Percentiles rank a stretch among this genome's conserved stretches.
Conservation (phyloP, 208 protist genomes). For the Trypanosoma lewisi region DNA sequence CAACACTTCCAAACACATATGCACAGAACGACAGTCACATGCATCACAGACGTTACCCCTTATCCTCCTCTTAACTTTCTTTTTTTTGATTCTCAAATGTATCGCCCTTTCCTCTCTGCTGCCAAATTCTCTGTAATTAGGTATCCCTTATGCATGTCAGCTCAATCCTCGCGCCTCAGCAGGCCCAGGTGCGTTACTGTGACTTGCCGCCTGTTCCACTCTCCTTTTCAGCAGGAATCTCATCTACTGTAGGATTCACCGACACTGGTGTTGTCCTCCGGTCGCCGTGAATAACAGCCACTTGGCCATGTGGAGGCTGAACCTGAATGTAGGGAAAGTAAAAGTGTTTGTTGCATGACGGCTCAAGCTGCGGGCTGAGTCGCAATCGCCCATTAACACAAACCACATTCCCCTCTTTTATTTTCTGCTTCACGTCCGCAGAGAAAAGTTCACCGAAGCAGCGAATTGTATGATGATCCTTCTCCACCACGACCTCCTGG, state of each 20-base stretch:
- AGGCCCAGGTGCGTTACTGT: neutral
- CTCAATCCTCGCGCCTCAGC: too few relatives aligned
- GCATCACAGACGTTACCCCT: too few relatives aligned
- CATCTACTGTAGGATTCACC: conserved; percentile 33
- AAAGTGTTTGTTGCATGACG: conserved; percentile 86
- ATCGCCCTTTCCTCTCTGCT: neutral
- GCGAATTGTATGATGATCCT: conserved; percentile 90
- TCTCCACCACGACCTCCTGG: conserved; percentile 84
- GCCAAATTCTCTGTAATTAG: conserved; percentile 10
- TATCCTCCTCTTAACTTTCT: neutral
- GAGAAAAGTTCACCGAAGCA: conserved; percentile 90
- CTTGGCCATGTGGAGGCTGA: conserved; percentile 85
- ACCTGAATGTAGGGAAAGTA: conserved; percentile 92
- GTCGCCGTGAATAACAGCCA: conserved; percentile 80
- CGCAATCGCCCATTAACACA: conserved; percentile 85
- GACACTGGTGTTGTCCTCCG: conserved; percentile 41
- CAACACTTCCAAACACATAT: too few relatives aligned
- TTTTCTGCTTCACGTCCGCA: conserved; percentile 60
- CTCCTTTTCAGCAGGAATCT: conserved; percentile 27
- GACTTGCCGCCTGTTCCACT: conserved; percentile 2
- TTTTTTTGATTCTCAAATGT: neutral
- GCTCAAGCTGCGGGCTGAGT: conserved; percentile 88
- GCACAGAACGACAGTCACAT: too few relatives aligned
- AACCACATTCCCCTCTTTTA: conserved; percentile 85
- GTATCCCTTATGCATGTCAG: too few relatives aligned